phyloP scores from a whole-genome alignment of 1,284 basidiomycete species.

The Cutaneotrichosporon cutaneum region DNA sequence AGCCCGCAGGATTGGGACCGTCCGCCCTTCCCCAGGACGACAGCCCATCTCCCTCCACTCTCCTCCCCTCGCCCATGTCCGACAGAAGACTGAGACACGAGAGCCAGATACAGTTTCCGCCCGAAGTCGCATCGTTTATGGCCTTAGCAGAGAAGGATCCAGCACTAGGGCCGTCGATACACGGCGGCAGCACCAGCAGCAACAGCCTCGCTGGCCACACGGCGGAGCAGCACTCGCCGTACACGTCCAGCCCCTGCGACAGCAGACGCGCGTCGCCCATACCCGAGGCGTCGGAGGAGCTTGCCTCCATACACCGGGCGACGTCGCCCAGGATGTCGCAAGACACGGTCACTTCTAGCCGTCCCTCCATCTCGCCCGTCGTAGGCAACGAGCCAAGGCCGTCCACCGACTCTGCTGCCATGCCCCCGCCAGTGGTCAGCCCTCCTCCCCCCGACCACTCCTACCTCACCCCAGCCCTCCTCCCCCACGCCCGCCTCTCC shows the following conservation, averaged over 20 bases:
- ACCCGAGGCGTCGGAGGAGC: slow-evolving; percentile 19
- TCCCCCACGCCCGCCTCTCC: slow-evolving; percentile 46
- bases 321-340: slow-evolving; percentile 26
- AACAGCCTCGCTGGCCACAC: background rate
- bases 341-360: slow-evolving; percentile 25
- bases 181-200: background rate
- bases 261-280: slow-evolving; percentile 23
- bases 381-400: slow-evolving; percentile 10
- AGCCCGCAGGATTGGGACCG: slow-evolving; percentile 11
- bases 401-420: slow-evolving; percentile 17
- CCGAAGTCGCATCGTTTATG: slow-evolving; percentile 48
- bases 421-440: background rate
- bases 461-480: slow-evolving; percentile 36
- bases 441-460: slow-evolving; percentile 25
- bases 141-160: slow-evolving; percentile 34
- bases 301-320: background rate
- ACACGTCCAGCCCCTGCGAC: slow-evolving; percentile 17
- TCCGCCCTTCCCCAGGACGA: slow-evolving; percentile 14
- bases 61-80: slow-evolving; percentile 44
- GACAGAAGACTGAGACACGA: slow-evolving; percentile 38
- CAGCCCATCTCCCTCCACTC: slow-evolving; percentile 18
- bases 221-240: slow-evolving; percentile 4
- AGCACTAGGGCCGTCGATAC: slow-evolving; percentile 1
- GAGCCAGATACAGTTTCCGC: slow-evolving; percentile 45
- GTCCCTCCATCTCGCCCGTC: slow-evolving; percentile 13